A percentile compares a stretch with the other conserved stretches of the same genome.
Conservation (phyloP, 2,329 filamentous ascomycete species). For the Pyricularia pennisetigena region DNA sequence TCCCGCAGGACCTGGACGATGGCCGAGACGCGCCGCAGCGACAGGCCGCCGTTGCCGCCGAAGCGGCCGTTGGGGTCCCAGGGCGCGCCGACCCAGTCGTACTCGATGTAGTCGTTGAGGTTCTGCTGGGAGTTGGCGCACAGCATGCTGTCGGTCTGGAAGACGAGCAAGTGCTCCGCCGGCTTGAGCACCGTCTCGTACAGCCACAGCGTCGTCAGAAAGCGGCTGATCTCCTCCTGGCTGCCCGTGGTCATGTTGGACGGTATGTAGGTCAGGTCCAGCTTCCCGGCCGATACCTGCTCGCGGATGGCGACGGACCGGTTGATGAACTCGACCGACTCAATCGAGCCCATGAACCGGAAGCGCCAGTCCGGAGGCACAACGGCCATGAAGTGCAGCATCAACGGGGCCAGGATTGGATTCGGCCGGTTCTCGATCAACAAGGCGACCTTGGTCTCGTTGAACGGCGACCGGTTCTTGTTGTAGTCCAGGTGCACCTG, state of each 20-base stretch:
- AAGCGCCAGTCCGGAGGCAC: slow-evolving; percentile 48
- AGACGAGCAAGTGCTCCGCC: slow-evolving; percentile 44
- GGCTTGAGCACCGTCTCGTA: slow-evolving; percentile 38
- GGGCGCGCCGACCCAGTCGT: slow-evolving; percentile 44
- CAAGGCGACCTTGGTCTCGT: slow-evolving; percentile 42
- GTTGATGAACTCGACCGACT: slow-evolving; percentile 35
- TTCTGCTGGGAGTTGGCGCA: slow-evolving; percentile 39
- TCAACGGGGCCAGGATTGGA: slow-evolving; percentile 38
- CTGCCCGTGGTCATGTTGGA: slow-evolving; percentile 37
- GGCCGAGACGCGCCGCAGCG: slow-evolving; percentile 39
- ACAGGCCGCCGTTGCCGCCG: slow-evolving; percentile 43
- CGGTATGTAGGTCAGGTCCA: slow-evolving; percentile 41
- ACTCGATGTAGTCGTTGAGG: slow-evolving; percentile 39
- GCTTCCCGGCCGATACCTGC: slow-evolving; percentile 31
- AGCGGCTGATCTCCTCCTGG: slow-evolving; percentile 41
- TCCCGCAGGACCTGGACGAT: slow-evolving; percentile 41
- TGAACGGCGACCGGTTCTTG: slow-evolving; percentile 24
- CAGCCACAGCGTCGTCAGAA: slow-evolving; percentile 41
- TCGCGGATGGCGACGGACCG: slow-evolving; percentile 32
- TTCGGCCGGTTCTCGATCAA: slow-evolving; percentile 42
- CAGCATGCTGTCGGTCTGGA: slow-evolving; percentile 45
- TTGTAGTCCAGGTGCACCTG: slow-evolving; percentile 23
- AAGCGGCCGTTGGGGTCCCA: slow-evolving; percentile 31
- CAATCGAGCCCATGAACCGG: slow-evolving; percentile 41
- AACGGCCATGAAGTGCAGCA: slow-evolving; percentile 46